Percentiles rank a stretch among this genome's conserved stretches.
Evolutionary conservation across 169 alveolate genomes (phyloP).

Genomic region (Miamiensis avidus): DNA sequence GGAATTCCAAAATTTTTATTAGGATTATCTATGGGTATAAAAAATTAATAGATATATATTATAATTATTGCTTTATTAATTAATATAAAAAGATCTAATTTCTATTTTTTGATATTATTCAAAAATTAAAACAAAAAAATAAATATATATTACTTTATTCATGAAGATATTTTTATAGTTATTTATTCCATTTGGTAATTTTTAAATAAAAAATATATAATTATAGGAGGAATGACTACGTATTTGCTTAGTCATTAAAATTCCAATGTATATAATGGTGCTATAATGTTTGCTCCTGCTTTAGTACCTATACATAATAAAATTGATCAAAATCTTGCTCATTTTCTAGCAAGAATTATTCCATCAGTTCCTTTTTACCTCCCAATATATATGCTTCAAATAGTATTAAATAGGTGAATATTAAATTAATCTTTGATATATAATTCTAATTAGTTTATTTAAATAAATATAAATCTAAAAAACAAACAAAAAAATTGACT

Average conservation of each 20-base stretch:
- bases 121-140: no score
- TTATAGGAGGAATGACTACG: slow-evolving; percentile 41
- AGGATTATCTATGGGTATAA: slow-evolving; percentile 33
- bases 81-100: no score
- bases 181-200: no score
- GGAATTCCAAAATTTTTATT: slow-evolving; percentile 16
- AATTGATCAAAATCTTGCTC: background rate
- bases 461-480: background rate
- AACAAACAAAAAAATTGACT: slow-evolving; percentile 19
- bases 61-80: no score
- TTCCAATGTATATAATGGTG: slow-evolving; percentile 15
- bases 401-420: background rate
- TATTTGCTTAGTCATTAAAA: slow-evolving; percentile 14
- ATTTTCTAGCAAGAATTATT: background rate
- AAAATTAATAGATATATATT: no score
- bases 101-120: no score
- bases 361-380: background rate
- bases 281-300: slow-evolving; percentile 38
- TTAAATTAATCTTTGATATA: background rate
- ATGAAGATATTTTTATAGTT: no score
- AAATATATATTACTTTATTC: no score
- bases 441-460: slow-evolving; percentile 1
- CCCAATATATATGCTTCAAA: background rate
- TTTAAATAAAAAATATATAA: no score
- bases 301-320: background rate